Conservation (phyloP, 1,284 basidiomycete genomes). For the Heterobasidion occidentale region DNA sequence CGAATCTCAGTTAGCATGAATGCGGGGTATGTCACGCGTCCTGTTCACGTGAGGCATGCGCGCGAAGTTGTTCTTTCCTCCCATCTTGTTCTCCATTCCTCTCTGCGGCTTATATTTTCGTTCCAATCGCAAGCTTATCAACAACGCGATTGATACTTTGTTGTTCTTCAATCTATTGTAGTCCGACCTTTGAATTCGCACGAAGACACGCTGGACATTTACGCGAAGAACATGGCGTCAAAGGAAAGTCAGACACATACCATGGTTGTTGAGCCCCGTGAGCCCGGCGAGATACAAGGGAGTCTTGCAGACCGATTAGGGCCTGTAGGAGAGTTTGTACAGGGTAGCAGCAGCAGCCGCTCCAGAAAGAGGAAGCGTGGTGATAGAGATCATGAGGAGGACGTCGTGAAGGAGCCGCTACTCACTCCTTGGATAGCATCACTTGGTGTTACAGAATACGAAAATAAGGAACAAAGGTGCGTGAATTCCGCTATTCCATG, state of each 20-base stretch:
- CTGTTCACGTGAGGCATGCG: background rate
- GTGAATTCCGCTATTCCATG: background rate
- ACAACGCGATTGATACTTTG: background rate
- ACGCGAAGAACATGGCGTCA: background rate
- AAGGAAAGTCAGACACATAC: background rate
- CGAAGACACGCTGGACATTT: background rate
- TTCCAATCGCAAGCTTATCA: background rate
- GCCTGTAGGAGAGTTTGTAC: background rate
- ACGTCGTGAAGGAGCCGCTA: slow-evolving; percentile 3
- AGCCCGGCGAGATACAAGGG: background rate
- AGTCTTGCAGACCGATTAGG: background rate
- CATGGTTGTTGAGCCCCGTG: background rate
- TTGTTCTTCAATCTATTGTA: background rate
- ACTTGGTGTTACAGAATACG: slow-evolving; percentile 17
- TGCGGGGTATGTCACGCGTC: slow-evolving; percentile 1
- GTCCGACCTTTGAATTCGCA: background rate
- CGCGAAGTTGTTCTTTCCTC: background rate
- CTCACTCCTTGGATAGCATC: slow-evolving; percentile 19
- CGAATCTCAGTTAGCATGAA: background rate
- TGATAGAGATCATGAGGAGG: background rate
- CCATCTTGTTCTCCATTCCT: background rate
- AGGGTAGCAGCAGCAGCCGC: background rate
- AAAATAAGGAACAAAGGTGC: slow-evolving; percentile 27
- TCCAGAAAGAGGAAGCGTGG: slow-evolving; percentile 2
- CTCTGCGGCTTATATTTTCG: too few species aligned